Base-by-base conservation (phyloP, 2,329 filamentous ascomycete genomes). In the Fusarium scirpi region DNA sequence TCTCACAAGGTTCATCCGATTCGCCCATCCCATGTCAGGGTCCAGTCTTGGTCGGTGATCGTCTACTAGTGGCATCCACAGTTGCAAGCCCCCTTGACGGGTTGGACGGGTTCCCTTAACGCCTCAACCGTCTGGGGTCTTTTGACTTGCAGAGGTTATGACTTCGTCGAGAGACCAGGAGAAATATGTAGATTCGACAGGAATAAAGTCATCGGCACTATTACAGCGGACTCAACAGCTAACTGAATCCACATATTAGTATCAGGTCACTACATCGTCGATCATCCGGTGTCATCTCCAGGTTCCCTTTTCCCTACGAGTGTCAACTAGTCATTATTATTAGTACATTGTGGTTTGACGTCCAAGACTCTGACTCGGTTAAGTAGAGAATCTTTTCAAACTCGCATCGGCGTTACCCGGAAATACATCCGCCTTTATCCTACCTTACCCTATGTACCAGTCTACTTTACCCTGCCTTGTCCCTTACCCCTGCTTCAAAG, bases 81-180 rank as follows among this genome's bases (percentile, higher is more conserved):
- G 29, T 18, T 32, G 15, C 52, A 54, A 47, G 34, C 47, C 38
- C 45, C 41, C 29, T 27, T 45, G 54, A 43, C 49, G 48, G 49
- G 48, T 22, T 44, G 40, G 52, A 44, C 34, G 30, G 55, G 55
- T 49, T 41, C 29, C 40, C 40, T 54, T 55, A 25, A 70, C 67
- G 58, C 67, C 67, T 58, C 41, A 71, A 54, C 67, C 58, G 46
- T 46, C 63, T n/a, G 30, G 22, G 25, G 38, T 34, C n/a, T 53
- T 62, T 53, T 29, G 49, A 18, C 48, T 38, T 25, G 18, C 22
- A 51, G 48, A 22, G 46, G 15, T 11, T 32, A 22, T 20, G 27
- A 22, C 29, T 32, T 32, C 11, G 15, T 18, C 20, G 8, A 40
- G 18, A 27, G 49, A 27, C 18, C 32, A 27, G 20, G 49, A 27